Percentiles rank a stretch among this genome's conserved stretches.
Conservation (phyloP, 768 basidiomycete genomes). For the Tylopilus felleus region DNA sequence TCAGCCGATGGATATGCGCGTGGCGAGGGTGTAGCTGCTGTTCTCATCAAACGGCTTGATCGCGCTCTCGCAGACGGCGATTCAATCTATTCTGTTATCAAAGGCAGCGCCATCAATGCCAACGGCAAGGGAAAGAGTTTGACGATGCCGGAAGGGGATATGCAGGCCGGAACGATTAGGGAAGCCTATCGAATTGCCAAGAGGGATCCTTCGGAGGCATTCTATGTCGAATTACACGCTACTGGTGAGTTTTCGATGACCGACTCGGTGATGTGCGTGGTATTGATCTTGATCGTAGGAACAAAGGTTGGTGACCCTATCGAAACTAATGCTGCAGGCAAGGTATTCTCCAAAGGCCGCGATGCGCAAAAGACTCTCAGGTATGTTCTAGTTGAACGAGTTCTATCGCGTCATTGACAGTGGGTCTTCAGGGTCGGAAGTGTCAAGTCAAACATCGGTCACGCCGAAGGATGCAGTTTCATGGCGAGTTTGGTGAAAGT, state of each 20-base stretch:
- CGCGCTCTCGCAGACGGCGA: slow-evolving; percentile 31
- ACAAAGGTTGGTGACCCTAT: slow-evolving; percentile 49
- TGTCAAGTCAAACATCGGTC: slow-evolving; percentile 26
- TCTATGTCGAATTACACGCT: slow-evolving; percentile 49
- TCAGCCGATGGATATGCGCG: slow-evolving; percentile 33
- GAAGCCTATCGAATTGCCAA: slow-evolving; percentile 29
- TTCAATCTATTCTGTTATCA: slow-evolving; percentile 29
- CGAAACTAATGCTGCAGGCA: slow-evolving; percentile 48
- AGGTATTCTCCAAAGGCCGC: slow-evolving; percentile 28
- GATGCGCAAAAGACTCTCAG: slow-evolving; percentile 17
- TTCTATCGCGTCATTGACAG: not conserved
- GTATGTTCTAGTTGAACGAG: not conserved
- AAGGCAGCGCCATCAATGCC: slow-evolving; percentile 33
- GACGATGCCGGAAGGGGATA: slow-evolving; percentile 35
- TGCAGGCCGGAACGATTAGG: slow-evolving; percentile 33
- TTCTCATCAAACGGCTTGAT: slow-evolving; percentile 35
- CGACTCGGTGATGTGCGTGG: not conserved
- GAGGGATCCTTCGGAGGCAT: slow-evolving; percentile 38
- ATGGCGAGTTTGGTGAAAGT: slow-evolving; percentile 35
- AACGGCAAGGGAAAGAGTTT: slow-evolving; percentile 34
- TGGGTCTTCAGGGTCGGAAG: slow-evolving; percentile 22
- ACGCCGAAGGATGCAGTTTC: slow-evolving; percentile 32
- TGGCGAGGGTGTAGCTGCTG: slow-evolving; percentile 29
- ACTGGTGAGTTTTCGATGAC: slow-evolving; percentile 32
- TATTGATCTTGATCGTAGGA: slow-evolving; percentile 10